Evolutionary conservation across 2,329 filamentous ascomycete genomes (phyloP), one percentile per base, ranked within the genome.

Genomic region (Dactylella cylindrospora): DNA sequence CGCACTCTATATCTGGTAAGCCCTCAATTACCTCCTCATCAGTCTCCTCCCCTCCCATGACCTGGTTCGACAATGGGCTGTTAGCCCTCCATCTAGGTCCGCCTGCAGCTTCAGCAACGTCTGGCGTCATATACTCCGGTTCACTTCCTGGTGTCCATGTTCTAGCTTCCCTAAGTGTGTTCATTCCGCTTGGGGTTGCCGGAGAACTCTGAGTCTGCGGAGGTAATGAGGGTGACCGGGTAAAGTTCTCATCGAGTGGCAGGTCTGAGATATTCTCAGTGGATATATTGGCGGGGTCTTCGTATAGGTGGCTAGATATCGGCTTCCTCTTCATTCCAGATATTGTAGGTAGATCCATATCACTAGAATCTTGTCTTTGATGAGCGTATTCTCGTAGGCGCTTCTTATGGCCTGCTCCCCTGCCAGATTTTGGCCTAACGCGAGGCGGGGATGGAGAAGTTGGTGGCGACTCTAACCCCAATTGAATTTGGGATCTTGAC

Each of bases 181-280:
- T 55, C 31, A 36, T 38, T 47, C 32, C 67, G 19, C 44, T 67
- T 0, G 66, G 66, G n/a, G 66, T 66, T 12, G 66, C 50, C 19
- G 66, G 66, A 10, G 67, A 67, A 39, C 66, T 64, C 23, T 59
- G 61, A 8, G 61, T 59, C 41, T 43, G 65, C 43, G 38, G 41
- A 8, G 33, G 13, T 23, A 61, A 29, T 9, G 38, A 38, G n/a
- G 50, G 49, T 17, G 55, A 54, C 25, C 20, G 9, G n/a, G 10
- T 19, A 29, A 26, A 49, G 39, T 7, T 54, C 22, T 47, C 40
- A 36, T 40, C 64, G 25, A 32, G 41, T 31, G 9, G 33, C 20
- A n/a, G 31, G 45, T 39, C 61, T 22, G 44, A 43, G 12, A 65
- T 44, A 22, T 43, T 39, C 12, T 39, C 51, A 7, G 32, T 28